Base-by-base conservation (phyloP, 768 basidiomycete species). In the Panellus pusillus region DNA sequence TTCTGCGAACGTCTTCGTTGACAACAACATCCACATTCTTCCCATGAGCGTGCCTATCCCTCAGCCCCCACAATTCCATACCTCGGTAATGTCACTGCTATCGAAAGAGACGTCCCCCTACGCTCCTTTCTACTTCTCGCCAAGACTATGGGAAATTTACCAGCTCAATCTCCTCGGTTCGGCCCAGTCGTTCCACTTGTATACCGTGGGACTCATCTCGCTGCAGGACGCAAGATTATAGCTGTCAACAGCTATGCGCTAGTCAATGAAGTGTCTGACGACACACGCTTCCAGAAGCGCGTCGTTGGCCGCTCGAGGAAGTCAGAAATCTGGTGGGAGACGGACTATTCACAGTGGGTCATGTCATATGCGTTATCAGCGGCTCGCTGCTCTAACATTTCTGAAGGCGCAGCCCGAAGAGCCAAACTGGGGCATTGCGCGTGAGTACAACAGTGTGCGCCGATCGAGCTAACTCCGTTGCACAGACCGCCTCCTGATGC, bases 391-490 rank as follows among this genome's bases (percentile, higher is more conserved):
- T 8, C 9, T 3, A 9, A 32, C 18, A n/a, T 15, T 36, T 29
- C 12, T 42, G 24, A 24, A 73, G 66, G 77, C 78, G 0, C 65
- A 72, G 38, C 60, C 66, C 14, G 68, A 70, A 13, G 79, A 81
- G 55, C 69, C 71, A 15, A 78, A 76, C 61, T 81, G 78, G 77
- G 73, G 65, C 15, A 65, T 76, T 44, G 75, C 75, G 13, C 77
- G 76, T 77, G 62, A 39, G 74, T 38, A 15, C 36, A 14, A 15
- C 32, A 17, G 6, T 14, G 12, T 9, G 11, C 6, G 31, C 19
- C 13, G 24, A 27, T 27, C 6, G 35, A 49, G 20, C 18, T 46
- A 19, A 17, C 43, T 40, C 17, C 29, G 20, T 27, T 55, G 29
- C 39, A 37, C 54, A 72, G 72, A 73, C 55, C 66, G 66, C 38